Evolutionary conservation across 1,139 yeast species (phyloP).

Genomic region (Suhomyces ambrosiae): DNA sequence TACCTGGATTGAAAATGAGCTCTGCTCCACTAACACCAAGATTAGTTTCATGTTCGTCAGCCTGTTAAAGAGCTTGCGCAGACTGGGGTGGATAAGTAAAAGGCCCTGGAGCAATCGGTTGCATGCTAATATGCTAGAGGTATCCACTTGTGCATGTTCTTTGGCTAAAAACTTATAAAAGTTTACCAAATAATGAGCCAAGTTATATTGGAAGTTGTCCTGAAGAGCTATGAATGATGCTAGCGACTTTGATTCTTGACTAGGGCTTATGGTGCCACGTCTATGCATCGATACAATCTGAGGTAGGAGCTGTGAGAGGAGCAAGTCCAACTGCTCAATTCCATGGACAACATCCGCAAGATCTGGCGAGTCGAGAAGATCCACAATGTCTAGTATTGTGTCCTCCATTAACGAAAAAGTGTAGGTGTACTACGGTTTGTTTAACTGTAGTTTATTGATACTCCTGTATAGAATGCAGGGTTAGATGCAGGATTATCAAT

Average conservation of each 20-base stretch:
- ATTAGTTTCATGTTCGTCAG: conserved; percentile 35
- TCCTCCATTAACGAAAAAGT: too few relatives aligned
- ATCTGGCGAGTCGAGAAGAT: conserved; percentile 19
- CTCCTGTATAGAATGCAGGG: not conserved
- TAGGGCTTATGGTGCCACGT: conserved; percentile 11
- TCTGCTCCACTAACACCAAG: conserved; percentile 27
- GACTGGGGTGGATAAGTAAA: conserved; percentile 59
- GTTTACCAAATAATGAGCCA: conserved; percentile 40
- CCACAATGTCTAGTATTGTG: conserved; percentile 19
- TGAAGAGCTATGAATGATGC: conserved; percentile 51
- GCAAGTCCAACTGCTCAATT: conserved; percentile 20
- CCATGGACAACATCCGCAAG: conserved; percentile 18
- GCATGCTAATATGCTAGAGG: conserved; percentile 23
- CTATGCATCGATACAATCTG: conserved; percentile 23
- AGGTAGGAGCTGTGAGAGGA: conserved; percentile 28
- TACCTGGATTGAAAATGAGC: conserved; percentile 20
- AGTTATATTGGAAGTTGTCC: conserved; percentile 52
- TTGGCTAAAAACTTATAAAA: conserved; percentile 20
- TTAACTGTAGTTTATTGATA: too few relatives aligned
- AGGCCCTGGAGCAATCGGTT: conserved; percentile 62
- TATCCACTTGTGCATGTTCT: not conserved
- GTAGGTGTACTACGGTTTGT: too few relatives aligned
- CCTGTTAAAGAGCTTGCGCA: conserved; percentile 50
- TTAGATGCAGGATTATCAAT: too few relatives aligned
- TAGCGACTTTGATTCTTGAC: conserved; percentile 17